A percentile compares a stretch with the other conserved stretches of the same genome.
phyloP scores from a whole-genome alignment of 257 asterid species.

The Fraxinus anomala region DNA sequence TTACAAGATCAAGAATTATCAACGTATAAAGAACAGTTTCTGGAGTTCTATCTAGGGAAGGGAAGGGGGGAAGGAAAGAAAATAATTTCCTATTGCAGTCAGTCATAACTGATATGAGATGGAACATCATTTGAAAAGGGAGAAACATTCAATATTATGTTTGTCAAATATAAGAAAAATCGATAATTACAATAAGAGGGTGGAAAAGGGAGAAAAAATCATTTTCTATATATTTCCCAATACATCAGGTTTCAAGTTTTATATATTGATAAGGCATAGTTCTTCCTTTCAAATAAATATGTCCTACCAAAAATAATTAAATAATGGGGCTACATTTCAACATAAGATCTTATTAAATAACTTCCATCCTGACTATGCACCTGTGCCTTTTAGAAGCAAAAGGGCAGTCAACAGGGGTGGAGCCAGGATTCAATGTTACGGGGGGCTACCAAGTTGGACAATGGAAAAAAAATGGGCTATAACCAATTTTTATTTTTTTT shows the following conservation, averaged over 20 bases:
- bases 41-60: not conserved
- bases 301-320: conserved; percentile 2
- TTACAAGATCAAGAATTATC: not conserved
- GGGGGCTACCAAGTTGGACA: no score
- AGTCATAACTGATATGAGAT: not conserved
- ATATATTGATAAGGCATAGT: not conserved
- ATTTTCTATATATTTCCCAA: conserved; percentile 5
- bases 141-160: not conserved
- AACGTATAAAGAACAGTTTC: not conserved
- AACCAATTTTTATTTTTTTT: no score
- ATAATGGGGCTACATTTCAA: not conserved
- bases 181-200: not conserved
- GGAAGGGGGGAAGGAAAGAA: not conserved
- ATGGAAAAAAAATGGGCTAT: no score
- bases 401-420: no score
- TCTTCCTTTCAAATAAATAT: conserved; percentile 7
- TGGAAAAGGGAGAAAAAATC: not conserved
- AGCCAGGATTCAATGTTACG: no score
- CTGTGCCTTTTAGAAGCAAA: not conserved
- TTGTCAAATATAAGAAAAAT: conserved; percentile 4
- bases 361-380: not conserved
- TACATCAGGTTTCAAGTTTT: conserved; percentile 5
- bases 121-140: not conserved
- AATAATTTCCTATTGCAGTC: not conserved
- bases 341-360: not conserved